Base-by-base conservation (phyloP, 2,329 filamentous ascomycete genomes). In the Chrysosphaeria jannelii region DNA sequence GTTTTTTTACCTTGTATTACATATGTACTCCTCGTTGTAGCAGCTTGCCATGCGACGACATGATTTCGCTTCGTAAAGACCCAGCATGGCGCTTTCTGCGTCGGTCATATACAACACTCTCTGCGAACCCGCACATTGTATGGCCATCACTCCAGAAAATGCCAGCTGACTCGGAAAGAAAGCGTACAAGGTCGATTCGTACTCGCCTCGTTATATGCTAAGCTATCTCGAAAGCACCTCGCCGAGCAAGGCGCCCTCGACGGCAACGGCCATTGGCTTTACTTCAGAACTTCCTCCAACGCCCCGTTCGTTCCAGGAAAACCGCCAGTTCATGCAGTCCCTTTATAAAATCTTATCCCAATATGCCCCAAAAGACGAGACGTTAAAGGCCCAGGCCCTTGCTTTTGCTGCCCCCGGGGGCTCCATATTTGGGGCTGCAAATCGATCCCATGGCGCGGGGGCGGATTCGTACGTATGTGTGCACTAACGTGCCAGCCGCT, bases 201-300 rank as follows among this genome's bases (percentile, higher is more conserved):
- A 46, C 2, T 44, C 50, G 1, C 43, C 46, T 19, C 43, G 43
- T 2, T 49, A 64, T 35, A 43, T 63, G 15, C 51, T 71, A 14
- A 57, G 57, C 20, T 49, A 64, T 35, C 43, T 63, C 15, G 50
- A 71, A 14, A 57, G 57, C 20, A 57, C 60, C 30, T 57, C 70
- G 27, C 48, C 58, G 18, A 55, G 51, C 19, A 40, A 48, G 9
- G 60, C 62, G 2, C 62, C 63, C 0, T 53, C 45, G 4, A 37
- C 45, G 5, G 37, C 39, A 14, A 42, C 69, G 11, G 50, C 61
- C 9, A 56, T 71, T 28, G 65, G 65, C 23, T 57, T 50, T 2
- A 56, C 60, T 0, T 56, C 53, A 5, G 34, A 43, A 10, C 30
- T 66, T n/a, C 62, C 62, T 2, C 63, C 63, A 1, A 65, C 58